Evolutionary conservation across 1,139 yeast species (phyloP), one percentile per base, ranked within the genome.

Genomic region (Suhomyces wounanorum): DNA sequence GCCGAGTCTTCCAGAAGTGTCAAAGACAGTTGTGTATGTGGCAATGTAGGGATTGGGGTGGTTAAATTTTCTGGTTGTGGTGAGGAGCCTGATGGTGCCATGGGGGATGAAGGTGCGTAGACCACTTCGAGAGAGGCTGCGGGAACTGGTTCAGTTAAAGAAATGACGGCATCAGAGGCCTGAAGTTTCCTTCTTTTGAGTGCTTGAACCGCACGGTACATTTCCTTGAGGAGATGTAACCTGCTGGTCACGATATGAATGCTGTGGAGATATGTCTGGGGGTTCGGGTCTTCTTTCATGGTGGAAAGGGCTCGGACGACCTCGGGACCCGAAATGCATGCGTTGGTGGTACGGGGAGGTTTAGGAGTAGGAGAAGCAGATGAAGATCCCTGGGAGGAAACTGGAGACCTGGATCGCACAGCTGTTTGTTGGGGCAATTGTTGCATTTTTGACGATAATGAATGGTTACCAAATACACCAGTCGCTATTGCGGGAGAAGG

Each of bases 171-270:
- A 14, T 46, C 52, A 2, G 37, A 13, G 8, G 48, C 51, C 38
- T 52, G 55, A 2, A 51, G 41, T 42, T 58, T 62, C 42, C 55
- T 53, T 50, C 59, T 63, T 49, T 68, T 66, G 43, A 66, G 53
- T 11, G 55, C 43, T 44, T 63, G 70, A 10, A 71, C 61, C 1
- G 71, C 53, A 44, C 60, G 62, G 52, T 68, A 70, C 1, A 66
- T 60, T 46, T 72, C 76, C 48, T 66, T 64, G 41, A 73, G 58
- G 25, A 70, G 60, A 51, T 63, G 66, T 23, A 73, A 56, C 46
- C 72, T 54, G 46, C 67, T 68, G 43, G 68, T 60, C 7, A 73
- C 66, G 36, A 58, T 59, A 43, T 62, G 59, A 5, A 67, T 55
- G 28, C 59, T 55, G 38, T 62, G 50, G 76, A 77, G 73, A 28